These are phyloP conservation scores for Phytophthora boehmeriae DNA, from an alignment of 352 stramenopile species.

Conservation along the genomic window DNA sequence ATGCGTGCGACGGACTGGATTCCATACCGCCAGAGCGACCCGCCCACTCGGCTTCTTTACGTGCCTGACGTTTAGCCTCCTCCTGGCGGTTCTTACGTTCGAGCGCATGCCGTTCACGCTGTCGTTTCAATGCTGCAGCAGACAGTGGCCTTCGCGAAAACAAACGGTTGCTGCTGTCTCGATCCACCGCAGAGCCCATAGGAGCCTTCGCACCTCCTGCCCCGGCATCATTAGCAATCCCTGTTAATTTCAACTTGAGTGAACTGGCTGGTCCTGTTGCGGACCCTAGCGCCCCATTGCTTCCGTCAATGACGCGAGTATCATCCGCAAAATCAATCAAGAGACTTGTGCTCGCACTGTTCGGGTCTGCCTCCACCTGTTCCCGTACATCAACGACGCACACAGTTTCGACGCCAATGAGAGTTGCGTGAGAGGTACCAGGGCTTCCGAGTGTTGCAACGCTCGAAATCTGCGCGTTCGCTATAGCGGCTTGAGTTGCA, in stretches of 20 bases:
- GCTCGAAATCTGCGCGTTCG: constrained; percentile 58
- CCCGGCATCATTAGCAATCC: constrained; percentile 18
- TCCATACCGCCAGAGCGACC: constrained; percentile 78
- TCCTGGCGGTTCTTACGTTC: constrained; percentile 74
- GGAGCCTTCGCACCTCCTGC: constrained; percentile 25
- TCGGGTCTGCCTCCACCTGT: constrained; percentile 48
- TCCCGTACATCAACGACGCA: constrained; percentile 95
- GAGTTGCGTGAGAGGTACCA: constrained; percentile 26
- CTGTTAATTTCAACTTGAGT: constrained; percentile 69
- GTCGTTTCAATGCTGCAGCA: constrained; percentile 69
- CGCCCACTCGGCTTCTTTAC: constrained; percentile 83
- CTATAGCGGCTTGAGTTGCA: constrained; percentile 34
- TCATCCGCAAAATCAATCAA: constrained; percentile 35
- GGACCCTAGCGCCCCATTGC: neutral
- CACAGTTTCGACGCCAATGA: constrained; percentile 92
- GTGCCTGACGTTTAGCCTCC: constrained; percentile 52
- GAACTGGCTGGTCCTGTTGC: constrained; percentile 38
- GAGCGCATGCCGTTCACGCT: constrained; percentile 66
- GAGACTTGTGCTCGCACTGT: constrained; percentile 27
- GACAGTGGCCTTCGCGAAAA: constrained; percentile 70
- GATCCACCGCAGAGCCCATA: constrained; percentile 36
- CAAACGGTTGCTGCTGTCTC: constrained; percentile 62
- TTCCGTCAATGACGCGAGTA: constrained; percentile 15
- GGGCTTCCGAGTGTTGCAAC: constrained; percentile 31
- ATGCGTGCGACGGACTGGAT: constrained; percentile 33